Conservation (phyloP, 2,329 filamentous ascomycete genomes). For the Didymella lethalis region DNA sequence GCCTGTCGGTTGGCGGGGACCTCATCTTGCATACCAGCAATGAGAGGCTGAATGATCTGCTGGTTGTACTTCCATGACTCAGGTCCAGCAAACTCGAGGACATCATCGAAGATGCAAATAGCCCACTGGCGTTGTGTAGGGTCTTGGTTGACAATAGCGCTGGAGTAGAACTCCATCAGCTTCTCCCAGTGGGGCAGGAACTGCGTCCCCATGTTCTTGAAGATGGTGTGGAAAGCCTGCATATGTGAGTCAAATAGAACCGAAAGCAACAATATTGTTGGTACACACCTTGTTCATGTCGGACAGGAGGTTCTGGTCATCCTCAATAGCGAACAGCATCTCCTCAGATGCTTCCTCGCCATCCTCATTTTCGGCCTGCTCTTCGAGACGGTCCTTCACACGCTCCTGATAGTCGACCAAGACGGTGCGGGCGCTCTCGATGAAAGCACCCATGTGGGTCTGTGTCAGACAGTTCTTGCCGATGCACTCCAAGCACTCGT, state of each 20-base stretch:
- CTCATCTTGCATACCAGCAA: slow-evolving; percentile 83
- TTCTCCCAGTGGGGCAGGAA: slow-evolving; percentile 91
- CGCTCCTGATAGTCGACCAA: slow-evolving; percentile 93
- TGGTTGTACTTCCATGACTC: slow-evolving; percentile 87
- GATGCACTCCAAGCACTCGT: slow-evolving; percentile 94
- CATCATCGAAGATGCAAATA: slow-evolving; percentile 98
- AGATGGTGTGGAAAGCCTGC: slow-evolving; percentile 98
- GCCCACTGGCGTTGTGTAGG: slow-evolving; percentile 97
- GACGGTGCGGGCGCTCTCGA: slow-evolving; percentile 82
- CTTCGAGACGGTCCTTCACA: slow-evolving; percentile 82
- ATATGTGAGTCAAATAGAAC: slow-evolving; percentile 95
- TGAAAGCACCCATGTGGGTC: slow-evolving; percentile 85
- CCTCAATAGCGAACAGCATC: slow-evolving; percentile 88
- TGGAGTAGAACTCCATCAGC: slow-evolving; percentile 83
- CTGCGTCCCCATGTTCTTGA: slow-evolving; percentile 88
- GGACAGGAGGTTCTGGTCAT: slow-evolving; percentile 93
- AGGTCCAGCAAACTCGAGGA: slow-evolving; percentile 93
- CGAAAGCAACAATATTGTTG: slow-evolving; percentile 70
- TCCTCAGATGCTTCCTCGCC: slow-evolving; percentile 91
- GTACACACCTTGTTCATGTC: slow-evolving; percentile 88
- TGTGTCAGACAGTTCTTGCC: slow-evolving; percentile 81
- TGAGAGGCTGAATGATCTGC: slow-evolving; percentile 85
- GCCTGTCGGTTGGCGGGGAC: slow-evolving; percentile 94
- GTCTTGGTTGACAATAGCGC: slow-evolving; percentile 81
- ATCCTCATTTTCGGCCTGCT: slow-evolving; percentile 83